Conservation (phyloP, 768 basidiomycete genomes). For the Agrocybe pediades region DNA sequence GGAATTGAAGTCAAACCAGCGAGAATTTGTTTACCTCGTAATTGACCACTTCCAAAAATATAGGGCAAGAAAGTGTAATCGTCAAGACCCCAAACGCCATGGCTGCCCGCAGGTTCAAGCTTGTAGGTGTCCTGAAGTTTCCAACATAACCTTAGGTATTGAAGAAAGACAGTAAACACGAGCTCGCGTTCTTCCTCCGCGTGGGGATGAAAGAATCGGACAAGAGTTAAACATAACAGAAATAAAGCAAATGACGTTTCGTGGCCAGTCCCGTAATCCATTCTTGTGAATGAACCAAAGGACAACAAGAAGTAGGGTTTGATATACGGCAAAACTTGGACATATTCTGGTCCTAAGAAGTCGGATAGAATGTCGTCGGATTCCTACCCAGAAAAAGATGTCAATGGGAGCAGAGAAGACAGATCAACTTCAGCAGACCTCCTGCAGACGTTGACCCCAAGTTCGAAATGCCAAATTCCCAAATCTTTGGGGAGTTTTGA, state of each 20-base stretch:
- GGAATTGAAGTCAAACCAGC: slow-evolving; percentile 4
- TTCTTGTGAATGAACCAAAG: slow-evolving; percentile 87
- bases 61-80: slow-evolving; percentile 90
- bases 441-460: slow-evolving; percentile 79
- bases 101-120: slow-evolving; percentile 95
- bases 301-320: slow-evolving; percentile 79
- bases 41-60: slow-evolving; percentile 88
- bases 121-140: slow-evolving; percentile 85
- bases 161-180: slow-evolving; percentile 64
- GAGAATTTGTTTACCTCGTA: slow-evolving; percentile 56
- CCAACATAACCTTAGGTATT: slow-evolving; percentile 85
- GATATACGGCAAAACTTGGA: slow-evolving; percentile 57
- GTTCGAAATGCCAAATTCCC: slow-evolving; percentile 90
- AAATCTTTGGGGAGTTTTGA: slow-evolving; percentile 77
- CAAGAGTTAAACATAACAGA: slow-evolving; percentile 69
- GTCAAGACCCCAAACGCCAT: slow-evolving; percentile 98
- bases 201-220: slow-evolving; percentile 62
- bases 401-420: slow-evolving; percentile 6
- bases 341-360: slow-evolving; percentile 49
- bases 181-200: slow-evolving; percentile 62
- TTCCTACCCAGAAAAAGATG: slow-evolving; percentile 40
- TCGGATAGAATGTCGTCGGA: slow-evolving; percentile 48
- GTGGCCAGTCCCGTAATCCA: slow-evolving; percentile 98
- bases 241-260: slow-evolving; percentile 88
- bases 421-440: slow-evolving; percentile 46